A percentile compares a stretch with the other conserved stretches of the same genome.
Evolutionary conservation across 2,329 filamentous ascomycete species (phyloP).

Genomic region (Pseudopithomyces chartarum): DNA sequence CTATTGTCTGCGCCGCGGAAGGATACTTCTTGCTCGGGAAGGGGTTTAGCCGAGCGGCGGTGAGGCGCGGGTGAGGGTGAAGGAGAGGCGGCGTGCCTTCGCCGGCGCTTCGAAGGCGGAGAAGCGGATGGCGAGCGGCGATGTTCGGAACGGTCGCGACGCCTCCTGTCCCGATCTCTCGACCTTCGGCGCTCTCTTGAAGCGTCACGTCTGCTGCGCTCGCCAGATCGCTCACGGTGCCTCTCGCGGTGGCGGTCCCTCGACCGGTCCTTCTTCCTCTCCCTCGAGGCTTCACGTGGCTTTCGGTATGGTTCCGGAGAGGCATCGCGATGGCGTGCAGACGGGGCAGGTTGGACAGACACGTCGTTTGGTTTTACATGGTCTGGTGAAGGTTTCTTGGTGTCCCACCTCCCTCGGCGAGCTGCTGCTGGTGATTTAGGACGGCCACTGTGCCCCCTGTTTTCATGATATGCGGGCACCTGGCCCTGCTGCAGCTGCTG

Average conservation of each 20-base stretch:
- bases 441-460: not conserved
- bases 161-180: constrained; percentile 18
- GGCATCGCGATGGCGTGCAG: constrained; percentile 14
- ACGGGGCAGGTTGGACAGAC: constrained; percentile 15
- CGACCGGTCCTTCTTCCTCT: constrained; percentile 17
- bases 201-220: constrained; percentile 15
- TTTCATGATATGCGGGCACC: constrained; percentile 8
- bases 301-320: constrained; percentile 39
- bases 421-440: not conserved
- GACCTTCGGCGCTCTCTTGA: constrained; percentile 26
- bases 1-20: constrained; percentile 46
- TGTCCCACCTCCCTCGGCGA: not conserved
- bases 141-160: constrained; percentile 8
- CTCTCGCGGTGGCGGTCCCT: constrained; percentile 10
- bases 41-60: constrained; percentile 48
- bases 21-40: constrained; percentile 53
- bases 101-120: constrained; percentile 40
- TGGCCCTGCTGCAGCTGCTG: constrained; percentile 23
- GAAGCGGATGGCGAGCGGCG: constrained; percentile 32
- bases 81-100: constrained; percentile 33
- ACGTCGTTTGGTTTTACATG: constrained; percentile 16
- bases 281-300: constrained; percentile 19
- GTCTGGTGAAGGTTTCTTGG: constrained; percentile 13
- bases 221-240: constrained; percentile 5
- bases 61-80: constrained; percentile 48